Conservation (phyloP, 2,329 filamentous ascomycete species). For the Verticillium isaacii region DNA sequence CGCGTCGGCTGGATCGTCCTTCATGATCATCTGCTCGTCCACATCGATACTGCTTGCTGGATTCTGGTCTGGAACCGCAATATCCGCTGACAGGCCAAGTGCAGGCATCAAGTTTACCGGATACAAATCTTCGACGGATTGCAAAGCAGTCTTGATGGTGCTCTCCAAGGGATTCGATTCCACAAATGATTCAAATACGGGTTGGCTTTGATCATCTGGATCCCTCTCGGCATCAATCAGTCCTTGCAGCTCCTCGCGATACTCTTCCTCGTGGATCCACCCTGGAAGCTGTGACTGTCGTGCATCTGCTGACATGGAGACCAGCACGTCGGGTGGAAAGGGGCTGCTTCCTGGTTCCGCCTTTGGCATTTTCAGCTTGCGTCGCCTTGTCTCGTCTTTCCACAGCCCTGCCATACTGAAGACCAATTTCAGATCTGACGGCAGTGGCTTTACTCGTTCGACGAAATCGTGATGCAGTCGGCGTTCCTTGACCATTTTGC, state of each 20-base stretch:
- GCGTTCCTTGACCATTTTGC: slow-evolving; percentile 70
- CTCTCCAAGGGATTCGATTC: slow-evolving; percentile 46
- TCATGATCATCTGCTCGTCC: slow-evolving; percentile 56
- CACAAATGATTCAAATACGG: slow-evolving; percentile 65
- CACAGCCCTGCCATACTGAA: slow-evolving; percentile 92
- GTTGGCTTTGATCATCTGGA: slow-evolving; percentile 33
- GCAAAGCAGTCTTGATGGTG: slow-evolving; percentile 67
- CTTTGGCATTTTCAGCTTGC: slow-evolving; percentile 67
- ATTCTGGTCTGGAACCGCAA: slow-evolving; percentile 19
- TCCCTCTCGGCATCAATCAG: slow-evolving; percentile 61
- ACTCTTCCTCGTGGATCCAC: slow-evolving; percentile 93
- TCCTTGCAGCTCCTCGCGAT: slow-evolving; percentile 56
- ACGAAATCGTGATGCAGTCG: slow-evolving; percentile 81
- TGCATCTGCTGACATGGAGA: slow-evolving; percentile 84
- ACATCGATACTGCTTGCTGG: slow-evolving; percentile 50
- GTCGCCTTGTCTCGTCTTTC: slow-evolving; percentile 80
- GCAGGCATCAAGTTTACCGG: slow-evolving; percentile 56
- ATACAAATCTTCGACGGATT: slow-evolving; percentile 86
- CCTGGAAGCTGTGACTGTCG: slow-evolving; percentile 67
- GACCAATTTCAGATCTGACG: slow-evolving; percentile 73
- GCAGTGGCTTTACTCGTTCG: slow-evolving; percentile 62
- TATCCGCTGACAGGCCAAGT: slow-evolving; percentile 32
- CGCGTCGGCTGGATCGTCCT: slow-evolving; percentile 40
- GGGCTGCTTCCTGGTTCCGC: slow-evolving; percentile 63
- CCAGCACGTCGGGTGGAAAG: slow-evolving; percentile 74